A percentile compares a stretch with the other conserved stretches of the same genome.
Conservation (phyloP, 345 rosid species). For the Lepidium aucheri region DNA sequence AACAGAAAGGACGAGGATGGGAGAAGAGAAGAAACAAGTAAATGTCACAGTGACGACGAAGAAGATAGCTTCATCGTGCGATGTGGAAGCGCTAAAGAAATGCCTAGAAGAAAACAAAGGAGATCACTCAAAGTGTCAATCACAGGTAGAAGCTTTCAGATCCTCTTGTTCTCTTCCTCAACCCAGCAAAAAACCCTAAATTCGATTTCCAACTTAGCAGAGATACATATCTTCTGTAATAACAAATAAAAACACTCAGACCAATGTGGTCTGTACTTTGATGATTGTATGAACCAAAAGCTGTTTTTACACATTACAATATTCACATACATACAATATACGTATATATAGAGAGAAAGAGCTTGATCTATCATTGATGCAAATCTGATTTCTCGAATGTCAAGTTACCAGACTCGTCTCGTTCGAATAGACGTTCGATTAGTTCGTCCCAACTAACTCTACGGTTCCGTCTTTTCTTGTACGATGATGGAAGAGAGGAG, state of each 20-base stretch:
- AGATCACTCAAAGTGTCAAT: slow-evolving; percentile 54
- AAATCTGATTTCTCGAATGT: slow-evolving; percentile 39
- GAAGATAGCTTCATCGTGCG: slow-evolving; percentile 58
- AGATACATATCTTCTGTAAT: slow-evolving; percentile 16
- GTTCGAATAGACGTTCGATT: slow-evolving; percentile 60
- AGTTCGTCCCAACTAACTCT: slow-evolving; percentile 67
- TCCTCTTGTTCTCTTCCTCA: slow-evolving; percentile 61
- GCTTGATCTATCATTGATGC: slow-evolving; percentile 1
- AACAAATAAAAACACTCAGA: slow-evolving; percentile 17
- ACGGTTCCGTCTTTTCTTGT: slow-evolving; percentile 21
- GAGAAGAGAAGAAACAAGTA: slow-evolving; percentile 23
- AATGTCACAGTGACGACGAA: slow-evolving; percentile 17
- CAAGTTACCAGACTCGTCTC: slow-evolving; percentile 57
- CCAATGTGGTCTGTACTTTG: slow-evolving; percentile 24
- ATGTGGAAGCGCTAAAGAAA: slow-evolving; percentile 80
- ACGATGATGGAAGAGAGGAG: slow-evolving; percentile 25
- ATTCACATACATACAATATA: neutral
- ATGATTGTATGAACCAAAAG: slow-evolving; percentile 4
- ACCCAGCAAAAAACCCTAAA: slow-evolving; percentile 26
- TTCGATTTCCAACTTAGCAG: too few relatives aligned
- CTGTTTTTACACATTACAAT: neutral
- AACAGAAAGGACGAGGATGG: slow-evolving; percentile 15
- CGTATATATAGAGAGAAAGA: neutral
- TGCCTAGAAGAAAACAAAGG: slow-evolving; percentile 85
- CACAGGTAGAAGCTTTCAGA: slow-evolving; percentile 74